Evolutionary conservation across 306 rosid species (phyloP).

Genomic region (Cyamopsis tetragonoloba): DNA sequence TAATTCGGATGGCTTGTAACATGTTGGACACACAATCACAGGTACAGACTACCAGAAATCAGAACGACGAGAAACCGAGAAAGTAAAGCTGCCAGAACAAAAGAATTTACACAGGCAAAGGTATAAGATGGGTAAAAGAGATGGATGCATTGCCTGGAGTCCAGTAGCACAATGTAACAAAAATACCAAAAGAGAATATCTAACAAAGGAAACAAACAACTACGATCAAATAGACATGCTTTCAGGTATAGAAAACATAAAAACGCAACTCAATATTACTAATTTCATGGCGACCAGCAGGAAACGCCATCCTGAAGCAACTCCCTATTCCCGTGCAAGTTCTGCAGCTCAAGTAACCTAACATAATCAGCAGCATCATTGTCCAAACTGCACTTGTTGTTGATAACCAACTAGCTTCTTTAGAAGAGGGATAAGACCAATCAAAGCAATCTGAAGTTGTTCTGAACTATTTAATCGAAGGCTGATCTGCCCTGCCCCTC

Average conservation of each 20-base stretch:
- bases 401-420: slow-evolving; percentile 51
- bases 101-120: slow-evolving; percentile 26
- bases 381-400: slow-evolving; percentile 62
- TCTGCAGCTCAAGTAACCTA: slow-evolving; percentile 34
- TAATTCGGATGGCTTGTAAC: neutral
- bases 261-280: slow-evolving; percentile 34
- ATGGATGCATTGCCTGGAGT: slow-evolving; percentile 38
- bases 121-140: slow-evolving; percentile 21
- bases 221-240: slow-evolving; percentile 28
- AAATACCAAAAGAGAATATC: slow-evolving; percentile 43
- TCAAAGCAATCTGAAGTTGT: slow-evolving; percentile 81
- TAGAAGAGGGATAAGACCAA: slow-evolving; percentile 67
- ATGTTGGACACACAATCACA: neutral
- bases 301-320: slow-evolving; percentile 26
- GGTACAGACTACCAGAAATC: neutral
- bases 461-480: slow-evolving; percentile 87
- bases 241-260: slow-evolving; percentile 27
- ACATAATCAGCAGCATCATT: slow-evolving; percentile 35
- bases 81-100: neutral
- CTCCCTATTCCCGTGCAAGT: slow-evolving; percentile 39
- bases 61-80: neutral
- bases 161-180: slow-evolving; percentile 44
- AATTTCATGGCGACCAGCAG: slow-evolving; percentile 35
- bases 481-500: slow-evolving; percentile 92
- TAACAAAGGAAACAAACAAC: slow-evolving; percentile 40